These are phyloP conservation scores for Ophiostoma perfectum DNA, from an alignment of 2,329 filamentous ascomycete genomes.

Conservation along the genomic window DNA sequence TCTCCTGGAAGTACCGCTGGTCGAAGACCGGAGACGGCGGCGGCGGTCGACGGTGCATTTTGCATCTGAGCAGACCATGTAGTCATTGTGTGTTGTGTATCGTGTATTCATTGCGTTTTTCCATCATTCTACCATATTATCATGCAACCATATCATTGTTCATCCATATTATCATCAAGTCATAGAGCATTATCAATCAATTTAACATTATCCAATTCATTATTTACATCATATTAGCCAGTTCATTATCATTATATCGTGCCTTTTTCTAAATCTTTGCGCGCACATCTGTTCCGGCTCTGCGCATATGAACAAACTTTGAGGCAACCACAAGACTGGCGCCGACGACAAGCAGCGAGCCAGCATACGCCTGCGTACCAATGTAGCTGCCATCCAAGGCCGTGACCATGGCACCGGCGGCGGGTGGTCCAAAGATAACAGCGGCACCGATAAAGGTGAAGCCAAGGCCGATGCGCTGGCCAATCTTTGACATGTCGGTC, in stretches of 20 bases:
- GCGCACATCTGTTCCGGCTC: not conserved
- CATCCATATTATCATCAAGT: no score
- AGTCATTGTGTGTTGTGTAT: not conserved
- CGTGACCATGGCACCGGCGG: constrained; percentile 48
- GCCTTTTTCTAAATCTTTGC: not conserved
- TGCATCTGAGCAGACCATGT: constrained; percentile 6
- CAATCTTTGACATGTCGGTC: constrained; percentile 47
- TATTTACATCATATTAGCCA: not conserved
- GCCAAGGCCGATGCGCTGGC: constrained; percentile 53
- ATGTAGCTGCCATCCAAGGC: constrained; percentile 41
- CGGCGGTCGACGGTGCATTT: not conserved
- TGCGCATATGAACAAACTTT: constrained; percentile 22
- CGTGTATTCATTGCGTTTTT: not conserved
- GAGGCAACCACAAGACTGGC: constrained; percentile 16
- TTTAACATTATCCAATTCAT: not conserved
- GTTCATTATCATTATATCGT: not conserved
- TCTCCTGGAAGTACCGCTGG: not conserved
- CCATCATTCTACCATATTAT: not conserved
- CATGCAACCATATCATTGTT: no score
- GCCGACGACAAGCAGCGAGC: constrained; percentile 37
- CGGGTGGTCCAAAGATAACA: constrained; percentile 49
- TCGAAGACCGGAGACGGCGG: not conserved
- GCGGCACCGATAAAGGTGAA: constrained; percentile 47
- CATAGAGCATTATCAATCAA: not conserved
- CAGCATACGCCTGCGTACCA: constrained; percentile 49